Conservation (phyloP, 768 basidiomycete genomes). For the Boletus fagicola region DNA sequence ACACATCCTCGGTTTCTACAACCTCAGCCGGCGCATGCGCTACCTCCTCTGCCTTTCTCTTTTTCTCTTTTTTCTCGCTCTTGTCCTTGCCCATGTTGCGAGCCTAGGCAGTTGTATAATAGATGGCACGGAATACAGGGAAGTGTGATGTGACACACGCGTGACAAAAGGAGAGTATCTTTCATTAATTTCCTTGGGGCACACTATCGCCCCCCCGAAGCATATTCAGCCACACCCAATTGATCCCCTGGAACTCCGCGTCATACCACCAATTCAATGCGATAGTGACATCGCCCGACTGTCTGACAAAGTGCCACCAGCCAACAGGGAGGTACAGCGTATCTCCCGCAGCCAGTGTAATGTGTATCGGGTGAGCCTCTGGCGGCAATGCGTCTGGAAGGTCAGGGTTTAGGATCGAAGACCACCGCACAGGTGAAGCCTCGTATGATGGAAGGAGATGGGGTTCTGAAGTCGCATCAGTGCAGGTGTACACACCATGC, state of each 20-base stretch:
- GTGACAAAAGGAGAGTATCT: slow-evolving; percentile 13
- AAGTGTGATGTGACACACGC: slow-evolving; percentile 19
- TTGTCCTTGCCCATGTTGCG: slow-evolving; percentile 66
- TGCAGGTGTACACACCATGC: slow-evolving; percentile 61
- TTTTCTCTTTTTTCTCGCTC: slow-evolving; percentile 74
- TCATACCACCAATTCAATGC: slow-evolving; percentile 93
- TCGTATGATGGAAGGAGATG: slow-evolving; percentile 32
- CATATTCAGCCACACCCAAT: slow-evolving; percentile 68
- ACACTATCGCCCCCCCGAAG: slow-evolving; percentile 40
- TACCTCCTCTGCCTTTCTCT: slow-evolving; percentile 47
- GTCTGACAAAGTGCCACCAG: slow-evolving; percentile 92
- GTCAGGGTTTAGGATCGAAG: slow-evolving; percentile 65
- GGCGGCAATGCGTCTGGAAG: slow-evolving; percentile 44
- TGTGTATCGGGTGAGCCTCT: slow-evolving; percentile 60
- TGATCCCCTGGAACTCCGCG: slow-evolving; percentile 66
- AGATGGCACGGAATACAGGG: not conserved
- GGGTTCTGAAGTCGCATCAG: slow-evolving; percentile 21
- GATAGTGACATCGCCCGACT: slow-evolving; percentile 59
- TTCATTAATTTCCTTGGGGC: slow-evolving; percentile 36
- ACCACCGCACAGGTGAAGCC: slow-evolving; percentile 70
- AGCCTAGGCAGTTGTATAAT: not conserved
- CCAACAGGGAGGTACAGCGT: slow-evolving; percentile 87
- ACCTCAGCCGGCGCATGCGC: slow-evolving; percentile 36
- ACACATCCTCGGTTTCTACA: slow-evolving; percentile 45
- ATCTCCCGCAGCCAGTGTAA: slow-evolving; percentile 70